These are phyloP conservation scores for Dactylonectria estremocensis DNA, from an alignment of 2,329 filamentous ascomycete species.

Conservation along the genomic window DNA sequence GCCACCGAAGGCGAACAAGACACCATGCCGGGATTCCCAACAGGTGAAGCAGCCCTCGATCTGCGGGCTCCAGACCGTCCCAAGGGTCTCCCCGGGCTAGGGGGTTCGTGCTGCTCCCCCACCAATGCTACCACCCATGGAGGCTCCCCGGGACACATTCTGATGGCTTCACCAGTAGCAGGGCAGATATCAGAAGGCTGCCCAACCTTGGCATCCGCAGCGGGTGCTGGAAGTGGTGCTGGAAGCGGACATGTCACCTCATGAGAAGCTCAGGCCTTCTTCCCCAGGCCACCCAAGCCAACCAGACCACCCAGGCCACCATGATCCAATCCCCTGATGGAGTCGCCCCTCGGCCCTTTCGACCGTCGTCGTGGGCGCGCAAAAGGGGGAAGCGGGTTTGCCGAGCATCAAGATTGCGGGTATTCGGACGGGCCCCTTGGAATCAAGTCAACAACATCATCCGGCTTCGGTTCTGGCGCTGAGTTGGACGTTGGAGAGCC, in stretches of 20 bases:
- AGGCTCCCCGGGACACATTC: background rate
- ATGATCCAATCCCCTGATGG: constrained; percentile 33
- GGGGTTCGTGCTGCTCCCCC: constrained; percentile 28
- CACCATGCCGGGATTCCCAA: constrained; percentile 27
- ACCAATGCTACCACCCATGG: constrained; percentile 4
- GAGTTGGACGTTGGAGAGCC: background rate
- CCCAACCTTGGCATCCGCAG: constrained; percentile 24
- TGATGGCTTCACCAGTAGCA: constrained; percentile 24
- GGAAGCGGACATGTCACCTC: constrained; percentile 34
- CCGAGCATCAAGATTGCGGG: constrained; percentile 8
- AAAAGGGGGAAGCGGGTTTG: constrained; percentile 18
- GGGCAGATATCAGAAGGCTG: constrained; percentile 15
- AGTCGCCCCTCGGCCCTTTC: constrained; percentile 29
- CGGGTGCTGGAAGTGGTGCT: constrained; percentile 18
- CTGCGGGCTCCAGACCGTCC: constrained; percentile 9
- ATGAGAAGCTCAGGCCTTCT: constrained; percentile 35
- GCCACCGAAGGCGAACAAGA: constrained; percentile 31
- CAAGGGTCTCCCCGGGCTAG: constrained; percentile 21
- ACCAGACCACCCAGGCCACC: constrained; percentile 14
- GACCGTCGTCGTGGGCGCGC: constrained; percentile 25
- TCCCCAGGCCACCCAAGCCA: constrained; percentile 15
- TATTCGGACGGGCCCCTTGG: background rate
- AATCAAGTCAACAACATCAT: constrained; percentile 12
- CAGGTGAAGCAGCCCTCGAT: constrained; percentile 24
- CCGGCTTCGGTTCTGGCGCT: background rate